Evolutionary conservation across 495 filamentous ascomycete species (phyloP).

Genomic region (Lasiosphaeria ovina): DNA sequence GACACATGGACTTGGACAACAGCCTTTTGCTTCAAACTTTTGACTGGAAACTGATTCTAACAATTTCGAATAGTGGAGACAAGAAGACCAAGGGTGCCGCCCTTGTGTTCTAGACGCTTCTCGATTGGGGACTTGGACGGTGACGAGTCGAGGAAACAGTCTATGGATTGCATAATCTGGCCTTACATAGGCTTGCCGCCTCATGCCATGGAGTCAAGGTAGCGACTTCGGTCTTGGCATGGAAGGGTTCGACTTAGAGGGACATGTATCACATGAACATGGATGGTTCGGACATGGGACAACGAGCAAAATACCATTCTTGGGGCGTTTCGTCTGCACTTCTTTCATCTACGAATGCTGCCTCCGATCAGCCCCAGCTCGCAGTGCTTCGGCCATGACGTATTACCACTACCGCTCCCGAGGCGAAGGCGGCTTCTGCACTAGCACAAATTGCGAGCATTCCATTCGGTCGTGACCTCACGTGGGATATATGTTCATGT

Average conservation of each 20-base stretch:
- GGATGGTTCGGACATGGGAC: conserved; percentile 35
- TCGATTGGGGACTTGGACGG: conserved; percentile 24
- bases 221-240: conserved; percentile 32
- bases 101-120: conserved; percentile 81
- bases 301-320: conserved; percentile 39
- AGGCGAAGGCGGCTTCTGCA: too few relatives aligned
- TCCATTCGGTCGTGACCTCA: too few relatives aligned
- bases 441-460: too few relatives aligned
- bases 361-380: conserved; percentile 19
- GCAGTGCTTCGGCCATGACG: background rate
- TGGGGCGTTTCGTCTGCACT: conserved; percentile 39
- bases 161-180: conserved; percentile 31
- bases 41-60: conserved; percentile 25
- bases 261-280: conserved; percentile 36
- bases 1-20: too few relatives aligned
- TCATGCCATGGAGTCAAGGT: conserved; percentile 25
- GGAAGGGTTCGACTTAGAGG: conserved; percentile 31
- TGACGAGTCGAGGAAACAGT: conserved; percentile 24
- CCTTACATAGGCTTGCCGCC: conserved; percentile 29
- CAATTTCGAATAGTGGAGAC: conserved; percentile 74
- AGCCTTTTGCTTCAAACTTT: background rate
- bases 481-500: too few relatives aligned
- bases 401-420: background rate
- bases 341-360: conserved; percentile 32
- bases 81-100: conserved; percentile 99